Percentiles rank a stretch among this genome's conserved stretches.
These are phyloP conservation scores for Pyrus pyrifolia DNA, from an alignment of 306 rosid genomes.

Conservation along the genomic window DNA sequence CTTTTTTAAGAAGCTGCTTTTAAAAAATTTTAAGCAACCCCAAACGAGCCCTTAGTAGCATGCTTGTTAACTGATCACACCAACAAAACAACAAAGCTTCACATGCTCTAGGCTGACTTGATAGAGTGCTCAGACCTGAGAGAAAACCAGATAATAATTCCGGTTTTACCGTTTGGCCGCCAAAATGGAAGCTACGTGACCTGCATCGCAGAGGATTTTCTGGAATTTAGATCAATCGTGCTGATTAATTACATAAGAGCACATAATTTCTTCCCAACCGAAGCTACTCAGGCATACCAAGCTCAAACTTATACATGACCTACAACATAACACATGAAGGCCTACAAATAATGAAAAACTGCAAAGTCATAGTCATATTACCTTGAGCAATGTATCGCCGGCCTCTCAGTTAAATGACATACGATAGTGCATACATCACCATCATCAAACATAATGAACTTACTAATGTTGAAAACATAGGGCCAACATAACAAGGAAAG, in stretches of 20 bases:
- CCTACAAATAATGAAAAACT: not conserved
- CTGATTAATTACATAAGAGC: not conserved
- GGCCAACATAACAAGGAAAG: not conserved
- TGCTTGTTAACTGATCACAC: not conserved
- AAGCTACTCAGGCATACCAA: not conserved
- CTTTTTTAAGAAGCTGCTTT: too few species aligned
- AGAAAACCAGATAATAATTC: not conserved
- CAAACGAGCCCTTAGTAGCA: not conserved
- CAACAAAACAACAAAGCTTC: not conserved
- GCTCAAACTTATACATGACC: not conserved
- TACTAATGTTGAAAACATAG: not conserved
- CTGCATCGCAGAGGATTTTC: too few species aligned
- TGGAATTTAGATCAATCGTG: not conserved
- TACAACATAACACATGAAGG: not conserved
- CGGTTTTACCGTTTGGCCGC: not conserved
- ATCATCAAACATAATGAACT: not conserved
- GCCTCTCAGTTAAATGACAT: not conserved
- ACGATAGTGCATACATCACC: not conserved
- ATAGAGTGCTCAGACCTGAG: not conserved
- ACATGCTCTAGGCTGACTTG: not conserved
- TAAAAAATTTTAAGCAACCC: too few species aligned
- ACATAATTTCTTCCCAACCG: not conserved
- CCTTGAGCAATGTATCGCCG: not conserved
- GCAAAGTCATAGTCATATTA: not conserved
- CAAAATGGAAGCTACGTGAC: not conserved